Base-by-base conservation (phyloP, 768 basidiomycete species). In the Kwoniella shandongensis region DNA sequence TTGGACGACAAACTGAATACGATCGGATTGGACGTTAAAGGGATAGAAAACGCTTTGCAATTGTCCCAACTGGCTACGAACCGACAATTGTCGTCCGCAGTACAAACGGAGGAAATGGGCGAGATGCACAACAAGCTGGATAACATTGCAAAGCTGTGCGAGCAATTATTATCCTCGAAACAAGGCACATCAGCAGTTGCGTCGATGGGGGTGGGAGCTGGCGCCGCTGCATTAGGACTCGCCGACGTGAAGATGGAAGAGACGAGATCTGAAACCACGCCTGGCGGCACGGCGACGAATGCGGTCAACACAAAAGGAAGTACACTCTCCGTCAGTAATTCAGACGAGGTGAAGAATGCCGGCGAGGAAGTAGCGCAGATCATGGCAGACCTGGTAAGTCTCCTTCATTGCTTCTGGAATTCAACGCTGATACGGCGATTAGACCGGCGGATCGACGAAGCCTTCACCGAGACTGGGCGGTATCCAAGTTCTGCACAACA, bases 311-410 rank as follows among this genome's bases (percentile, higher is more conserved):
- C n/a, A 4, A 12, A 29, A 45, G 44, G 38, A 50, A 23, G 40
- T 15, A 49, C 46, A 1, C 32, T 56, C 15, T 15, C 36, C 5
- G 46, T 40, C 20, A 48, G 46, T 4, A 48, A 48, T 12, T 49
- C 59, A 11, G 61, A 61, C 13, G 70, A 72, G 35, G 65, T 67
- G 51, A 64, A 69, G 47, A 47, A 29, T 32, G 70, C 67, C 2
- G 70, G 70, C 18, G 55, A 65, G 22, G 70, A 72, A 57, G 70
- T 72, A 6, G 70, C 70, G 22, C 60, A 69, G 26, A 72, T 72
- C 46, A 72, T 72, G 70, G 62, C 67, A 26, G 66, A 68, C 40
- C 46, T 69, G 25, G 70, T 72, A 42, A 61, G 70, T 65, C 35
- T n/a, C 10, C 40, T n/a, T 26, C 20, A 2, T 22, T 35, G 1